Base-by-base conservation (phyloP, 2,329 filamentous ascomycete species). In the Blastomyces silverae region DNA sequence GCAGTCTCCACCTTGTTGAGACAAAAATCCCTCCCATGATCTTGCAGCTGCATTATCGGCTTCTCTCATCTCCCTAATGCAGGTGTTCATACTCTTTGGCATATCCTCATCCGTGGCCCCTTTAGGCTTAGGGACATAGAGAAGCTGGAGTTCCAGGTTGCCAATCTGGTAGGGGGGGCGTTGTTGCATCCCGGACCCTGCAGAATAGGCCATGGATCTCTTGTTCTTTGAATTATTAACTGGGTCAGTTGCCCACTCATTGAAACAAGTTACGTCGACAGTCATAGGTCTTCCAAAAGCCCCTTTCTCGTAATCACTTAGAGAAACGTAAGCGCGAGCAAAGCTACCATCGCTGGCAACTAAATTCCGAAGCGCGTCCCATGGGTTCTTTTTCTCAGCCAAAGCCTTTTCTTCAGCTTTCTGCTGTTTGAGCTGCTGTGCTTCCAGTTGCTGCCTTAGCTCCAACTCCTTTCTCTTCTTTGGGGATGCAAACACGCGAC, bases 51-150 rank as follows among this genome's bases (percentile, higher is more conserved):
- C 84, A 75, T 90, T 89, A 75, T 96, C 92, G 1, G 93, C 92
- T 62, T 93, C 91, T 77, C 89, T 91, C 79, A 99, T 87, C 79
- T 97, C 94, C 22, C 94, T 86, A 70, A 97, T 89, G 76, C 92
- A 96, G 55, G 91, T 90, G 77, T 94, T 96, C 92, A 99, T 96
- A 81, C 92, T 97, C 87, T 97, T 97, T 64, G 94, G 94, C 91
- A 99, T 97, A 70, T 97, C 93, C 20, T 97, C 92, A 69, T 97
- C 94, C 61, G 87, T 87, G 39, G 87, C 84, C 56, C 89, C 89
- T 80, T 91, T 93, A 4, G 94, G 93, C 71, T 92, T 91, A 0
- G 94, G 94, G 1, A 99, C 92, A 73, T 96, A 99, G 17, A 99
- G 82, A 10, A 99, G 84, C 79, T 99, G 94, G 50, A 99, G 82